Base-by-base conservation (phyloP, 331 rosid species). In the Spiraea crenata region DNA sequence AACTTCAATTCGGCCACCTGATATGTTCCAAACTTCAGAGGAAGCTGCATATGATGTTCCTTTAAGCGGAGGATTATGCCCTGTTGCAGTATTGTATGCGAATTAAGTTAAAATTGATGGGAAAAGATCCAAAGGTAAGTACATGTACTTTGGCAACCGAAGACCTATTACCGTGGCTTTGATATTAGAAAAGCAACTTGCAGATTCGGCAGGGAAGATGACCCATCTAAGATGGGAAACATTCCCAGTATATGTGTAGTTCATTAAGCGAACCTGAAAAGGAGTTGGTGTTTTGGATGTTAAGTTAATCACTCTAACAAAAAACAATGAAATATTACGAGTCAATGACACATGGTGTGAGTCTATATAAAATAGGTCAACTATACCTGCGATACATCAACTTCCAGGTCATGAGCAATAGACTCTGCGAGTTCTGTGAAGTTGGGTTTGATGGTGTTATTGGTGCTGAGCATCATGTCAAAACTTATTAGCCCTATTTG, bases 1-100 rank as follows among this genome's bases (percentile, higher is more conserved):
- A 75, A 68, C 60, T 84, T 71, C 49, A 84, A 58, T 58, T 69
- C 68, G 68, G 52, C 88, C 74, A 84, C 74, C 74, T 72, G 81
- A 67, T 80, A 80, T 58, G 79, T 78, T 72, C 88, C 88, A 56
- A 80, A 80, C 52, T 84, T 80, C 61, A 66, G 69, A 45, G 88
- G 88, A 63, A 84, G 85, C 63, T 77, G 85, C 88, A 84, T 57
- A 11, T 63, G 74, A 63, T 70, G 81, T 59, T 75, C 83, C 65
- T 44, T 84, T 35, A 84, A 75, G 48, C 62, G 85, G 55, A 47
- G n/a, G 57, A 84, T 63, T 48, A 84, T 71, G 73, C 37, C 68
- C 85, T 84, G 31, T 25, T 25, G 81, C 70, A 37, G 62, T 55
- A 44, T 65, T 38, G 31, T 67, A 25, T 17, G 50, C 19, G n/a